Percentiles rank a stretch among this genome's conserved stretches.
phyloP scores from a whole-genome alignment of 192 early-diverging fungal genomes.

The Mortierella claussenii region DNA sequence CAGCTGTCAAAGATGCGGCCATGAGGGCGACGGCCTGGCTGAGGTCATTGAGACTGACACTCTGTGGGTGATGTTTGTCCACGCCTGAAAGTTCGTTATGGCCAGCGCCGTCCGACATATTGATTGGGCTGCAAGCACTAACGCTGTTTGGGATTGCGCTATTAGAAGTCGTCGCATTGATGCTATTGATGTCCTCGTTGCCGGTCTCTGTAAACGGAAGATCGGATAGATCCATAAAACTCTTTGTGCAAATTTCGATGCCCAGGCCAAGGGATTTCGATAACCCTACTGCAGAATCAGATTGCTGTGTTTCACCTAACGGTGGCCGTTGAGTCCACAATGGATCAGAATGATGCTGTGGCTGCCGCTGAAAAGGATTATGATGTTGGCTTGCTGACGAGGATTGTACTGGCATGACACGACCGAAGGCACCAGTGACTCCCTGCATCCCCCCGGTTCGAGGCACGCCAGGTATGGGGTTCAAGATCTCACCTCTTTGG shows the following conservation, averaged over 20 bases:
- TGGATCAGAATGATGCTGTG: too few relatives aligned
- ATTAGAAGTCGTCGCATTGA: not conserved
- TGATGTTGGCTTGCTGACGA: too few relatives aligned
- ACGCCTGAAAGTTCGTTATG: not conserved
- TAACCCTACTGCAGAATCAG: not conserved
- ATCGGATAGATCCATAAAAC: not conserved
- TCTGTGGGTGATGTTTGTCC: not conserved
- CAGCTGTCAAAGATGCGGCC: not conserved
- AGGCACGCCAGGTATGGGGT: slow-evolving; percentile 16
- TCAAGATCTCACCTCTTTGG: not conserved
- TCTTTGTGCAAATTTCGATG: slow-evolving; percentile 16
- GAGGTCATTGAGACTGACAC: not conserved
- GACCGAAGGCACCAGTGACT: not conserved
- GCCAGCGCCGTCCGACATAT: not conserved
- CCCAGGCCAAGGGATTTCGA: slow-evolving; percentile 25
- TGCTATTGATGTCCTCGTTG: not conserved
- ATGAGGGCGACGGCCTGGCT: too few relatives aligned
- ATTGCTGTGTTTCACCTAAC: not conserved
- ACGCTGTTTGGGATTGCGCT: not conserved
- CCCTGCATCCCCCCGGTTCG: not conserved
- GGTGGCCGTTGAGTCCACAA: not conserved
- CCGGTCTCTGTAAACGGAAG: not conserved
- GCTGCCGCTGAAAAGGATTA: too few relatives aligned
- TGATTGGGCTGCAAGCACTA: not conserved
- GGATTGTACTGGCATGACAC: too few relatives aligned